These are phyloP conservation scores for Mycosarcoma maydis DNA, from an alignment of 1,284 basidiomycete genomes.

Conservation along the genomic window DNA sequence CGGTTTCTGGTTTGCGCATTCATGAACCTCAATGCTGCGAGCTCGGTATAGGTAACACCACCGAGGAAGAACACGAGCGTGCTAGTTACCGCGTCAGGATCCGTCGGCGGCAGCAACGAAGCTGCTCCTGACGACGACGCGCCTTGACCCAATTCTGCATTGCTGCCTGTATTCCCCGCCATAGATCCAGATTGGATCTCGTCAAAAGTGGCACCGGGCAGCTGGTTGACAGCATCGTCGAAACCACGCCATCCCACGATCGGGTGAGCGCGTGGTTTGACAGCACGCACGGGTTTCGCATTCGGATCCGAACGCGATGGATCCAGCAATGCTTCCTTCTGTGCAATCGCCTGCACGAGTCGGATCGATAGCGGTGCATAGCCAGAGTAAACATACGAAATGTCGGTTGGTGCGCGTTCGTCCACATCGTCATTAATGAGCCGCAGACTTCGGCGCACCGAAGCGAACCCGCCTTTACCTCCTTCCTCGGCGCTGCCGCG, in stretches of 20 bases:
- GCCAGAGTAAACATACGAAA: slow-evolving; percentile 94
- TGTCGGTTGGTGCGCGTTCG: slow-evolving; percentile 80
- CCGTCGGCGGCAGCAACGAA: slow-evolving; percentile 5
- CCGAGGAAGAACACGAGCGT: slow-evolving; percentile 98
- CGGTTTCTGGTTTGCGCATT: slow-evolving; percentile 69
- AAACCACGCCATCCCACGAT: slow-evolving; percentile 96
- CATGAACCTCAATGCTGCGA: slow-evolving; percentile 92
- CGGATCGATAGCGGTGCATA: slow-evolving; percentile 93
- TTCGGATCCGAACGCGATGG: slow-evolving; percentile 9
- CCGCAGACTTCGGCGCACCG: slow-evolving; percentile 83
- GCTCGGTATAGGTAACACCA: slow-evolving; percentile 96
- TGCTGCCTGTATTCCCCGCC: background rate
- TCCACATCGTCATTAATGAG: slow-evolving; percentile 89
- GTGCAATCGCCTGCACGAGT: slow-evolving; percentile 88
- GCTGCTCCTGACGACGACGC: background rate
- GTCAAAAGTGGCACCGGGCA: slow-evolving; percentile 88
- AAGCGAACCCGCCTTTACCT: slow-evolving; percentile 72
- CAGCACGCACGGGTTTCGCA: background rate
- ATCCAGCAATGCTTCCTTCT: slow-evolving; percentile 82
- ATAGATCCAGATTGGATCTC: slow-evolving; percentile 71
- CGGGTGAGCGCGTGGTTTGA: slow-evolving; percentile 74
- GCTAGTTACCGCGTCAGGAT: slow-evolving; percentile 72
- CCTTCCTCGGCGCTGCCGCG: slow-evolving; percentile 28
- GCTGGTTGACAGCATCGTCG: slow-evolving; percentile 82
- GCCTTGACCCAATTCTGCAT: background rate